Evolutionary conservation across 2,329 filamentous ascomycete species (phyloP).

Genomic region (Neofusicoccum kwambonambiense): DNA sequence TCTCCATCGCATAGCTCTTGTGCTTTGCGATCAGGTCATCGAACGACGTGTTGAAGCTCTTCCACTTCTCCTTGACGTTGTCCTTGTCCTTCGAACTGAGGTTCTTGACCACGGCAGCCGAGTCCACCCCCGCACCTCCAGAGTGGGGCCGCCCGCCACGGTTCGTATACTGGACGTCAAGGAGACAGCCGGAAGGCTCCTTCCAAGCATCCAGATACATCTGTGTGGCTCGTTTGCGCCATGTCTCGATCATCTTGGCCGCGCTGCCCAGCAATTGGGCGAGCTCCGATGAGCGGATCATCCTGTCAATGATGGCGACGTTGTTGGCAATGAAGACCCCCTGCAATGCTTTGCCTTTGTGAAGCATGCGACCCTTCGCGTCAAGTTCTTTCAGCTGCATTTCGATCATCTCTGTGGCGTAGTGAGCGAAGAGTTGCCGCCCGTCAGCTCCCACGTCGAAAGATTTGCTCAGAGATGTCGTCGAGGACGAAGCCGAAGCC

Average conservation of each 20-base stretch:
- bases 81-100: constrained; percentile 91
- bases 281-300: constrained; percentile 79
- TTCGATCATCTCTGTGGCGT: constrained; percentile 86
- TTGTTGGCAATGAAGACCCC: constrained; percentile 93
- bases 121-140: constrained; percentile 62
- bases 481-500: constrained; percentile 55
- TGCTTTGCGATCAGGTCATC: constrained; percentile 84
- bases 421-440: constrained; percentile 82
- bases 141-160: constrained; percentile 66
- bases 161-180: constrained; percentile 91
- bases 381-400: constrained; percentile 73
- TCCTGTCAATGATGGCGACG: constrained; percentile 78
- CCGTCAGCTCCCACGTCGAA: constrained; percentile 90
- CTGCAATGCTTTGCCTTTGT: constrained; percentile 74
- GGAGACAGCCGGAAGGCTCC: constrained; percentile 75
- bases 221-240: constrained; percentile 81
- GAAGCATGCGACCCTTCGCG: constrained; percentile 66
- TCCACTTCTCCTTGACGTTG: constrained; percentile 93
- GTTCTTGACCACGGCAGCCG: constrained; percentile 77
- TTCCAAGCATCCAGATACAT: constrained; percentile 86
- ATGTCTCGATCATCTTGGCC: constrained; percentile 70
- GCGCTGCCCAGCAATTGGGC: constrained; percentile 63
- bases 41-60: constrained; percentile 84
- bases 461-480: constrained; percentile 62
- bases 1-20: constrained; percentile 84